Evolutionary conservation across 768 basidiomycete genomes (phyloP).

Genomic region (Tubosaeta sp.): DNA sequence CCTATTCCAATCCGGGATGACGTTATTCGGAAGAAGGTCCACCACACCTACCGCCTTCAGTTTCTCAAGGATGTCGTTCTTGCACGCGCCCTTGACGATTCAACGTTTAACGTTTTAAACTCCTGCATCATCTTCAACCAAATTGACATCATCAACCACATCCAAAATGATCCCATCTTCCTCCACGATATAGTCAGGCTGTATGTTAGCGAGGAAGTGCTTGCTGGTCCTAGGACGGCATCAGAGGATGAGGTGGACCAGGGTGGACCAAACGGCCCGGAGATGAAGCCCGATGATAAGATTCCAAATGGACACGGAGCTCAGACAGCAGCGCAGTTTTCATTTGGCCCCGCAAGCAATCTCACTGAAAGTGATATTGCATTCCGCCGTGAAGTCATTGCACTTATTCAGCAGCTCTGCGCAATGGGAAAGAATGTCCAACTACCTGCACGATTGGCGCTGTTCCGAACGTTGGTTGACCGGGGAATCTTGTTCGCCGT

Average conservation of each 20-base stretch:
- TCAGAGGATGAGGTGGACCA: slow-evolving; percentile 28
- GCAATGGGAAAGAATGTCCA: slow-evolving; percentile 97
- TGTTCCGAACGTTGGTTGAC: slow-evolving; percentile 86
- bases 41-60: slow-evolving; percentile 94
- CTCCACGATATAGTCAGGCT: slow-evolving; percentile 72
- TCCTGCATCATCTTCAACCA: slow-evolving; percentile 99
- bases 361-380: slow-evolving; percentile 51
- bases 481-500: slow-evolving; percentile 86
- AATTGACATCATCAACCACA: slow-evolving; percentile 91
- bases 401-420: slow-evolving; percentile 88
- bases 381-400: slow-evolving; percentile 71
- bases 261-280: slow-evolving; percentile 27
- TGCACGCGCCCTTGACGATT: slow-evolving; percentile 90
- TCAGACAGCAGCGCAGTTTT: slow-evolving; percentile 34
- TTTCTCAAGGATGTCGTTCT: slow-evolving; percentile 99
- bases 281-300: slow-evolving; percentile 40
- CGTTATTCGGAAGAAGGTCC: slow-evolving; percentile 79
- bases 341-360: slow-evolving; percentile 54
- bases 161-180: slow-evolving; percentile 74
- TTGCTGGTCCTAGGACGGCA: slow-evolving; percentile 37
- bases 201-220: slow-evolving; percentile 69
- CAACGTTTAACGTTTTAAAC: slow-evolving; percentile 95
- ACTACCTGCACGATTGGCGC: slow-evolving; percentile 73
- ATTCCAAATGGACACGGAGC: slow-evolving; percentile 27
- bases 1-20: slow-evolving; percentile 80